Base-by-base conservation (phyloP, 495 filamentous ascomycete genomes). In the Ramalina peruviana region DNA sequence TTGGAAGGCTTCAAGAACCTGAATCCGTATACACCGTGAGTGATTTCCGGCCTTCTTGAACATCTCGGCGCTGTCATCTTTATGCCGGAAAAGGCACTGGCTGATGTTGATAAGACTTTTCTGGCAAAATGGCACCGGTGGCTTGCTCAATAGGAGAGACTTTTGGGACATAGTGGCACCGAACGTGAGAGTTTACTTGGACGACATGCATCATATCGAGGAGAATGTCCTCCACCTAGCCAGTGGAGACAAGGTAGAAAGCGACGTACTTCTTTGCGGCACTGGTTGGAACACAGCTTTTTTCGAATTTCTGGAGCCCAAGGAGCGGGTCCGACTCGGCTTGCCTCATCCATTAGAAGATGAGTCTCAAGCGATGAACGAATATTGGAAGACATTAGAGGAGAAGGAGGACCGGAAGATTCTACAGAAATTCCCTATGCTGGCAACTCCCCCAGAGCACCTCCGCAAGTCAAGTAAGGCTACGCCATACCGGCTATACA, bases 401-500 rank as follows among this genome's bases (percentile, higher is more conserved):
- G 20, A 53, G 36, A 40, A 58, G 25, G 65, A 65, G n/a, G 67
- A 69, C 41, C 16, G 46, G 6, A 43, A 63, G 36, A 54, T 72
- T 39, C 51, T 71, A 2, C 36, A 38, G 12, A 51, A 51, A 19
- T 72, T 68, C 46, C 67, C 66, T 1, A 58, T 62, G 37, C 60
- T 73, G 15, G 53, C 56, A 38, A 45, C 61, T 21, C 66, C 69
- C 15, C 65, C 66, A 16, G 39, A 57, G 13, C 54, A 61, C 49
- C 47, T 55, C 37, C 19, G 44, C 16, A 59, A 60, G 53, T 43
- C 42, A 9, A 37, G 36, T 21, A 53, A 46, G 2, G 50, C 51
- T 19, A 64, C 66, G 23, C 64, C 68, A 9, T 67, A 61, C 46
- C 61, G 69, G 11, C 52, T 72, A 3, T 69, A 70, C 51, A 58